phyloP scores from a whole-genome alignment of 192 early-diverging fungal species.

The Podila horticola region DNA sequence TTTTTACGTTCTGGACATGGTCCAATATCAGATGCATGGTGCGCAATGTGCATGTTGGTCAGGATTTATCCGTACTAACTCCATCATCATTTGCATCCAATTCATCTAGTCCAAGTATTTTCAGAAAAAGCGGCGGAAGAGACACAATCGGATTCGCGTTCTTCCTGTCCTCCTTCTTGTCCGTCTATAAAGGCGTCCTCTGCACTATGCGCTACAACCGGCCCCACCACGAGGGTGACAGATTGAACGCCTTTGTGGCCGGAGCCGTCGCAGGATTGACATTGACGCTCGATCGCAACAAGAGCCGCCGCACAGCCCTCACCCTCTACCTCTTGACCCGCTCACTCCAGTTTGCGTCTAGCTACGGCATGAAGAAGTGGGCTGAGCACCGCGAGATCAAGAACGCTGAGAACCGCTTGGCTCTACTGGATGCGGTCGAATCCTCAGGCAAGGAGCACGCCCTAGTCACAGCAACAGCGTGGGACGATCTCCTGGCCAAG shows the following conservation, averaged over 20 bases:
- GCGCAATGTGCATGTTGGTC: too few species aligned
- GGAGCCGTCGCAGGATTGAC: slow-evolving; percentile 70
- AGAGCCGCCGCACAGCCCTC: slow-evolving; percentile 67
- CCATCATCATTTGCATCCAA: neutral
- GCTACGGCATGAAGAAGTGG: slow-evolving; percentile 72
- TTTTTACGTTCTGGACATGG: neutral
- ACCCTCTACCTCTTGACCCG: slow-evolving; percentile 73
- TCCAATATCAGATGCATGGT: neutral
- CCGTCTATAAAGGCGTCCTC: slow-evolving; percentile 71
- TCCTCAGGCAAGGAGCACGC: neutral
- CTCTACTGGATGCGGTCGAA: slow-evolving; percentile 7
- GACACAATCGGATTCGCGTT: slow-evolving; percentile 74
- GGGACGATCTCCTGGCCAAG: slow-evolving; percentile 60
- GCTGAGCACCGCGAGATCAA: slow-evolving; percentile 45
- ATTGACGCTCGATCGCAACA: slow-evolving; percentile 67
- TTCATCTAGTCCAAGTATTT: slow-evolving; percentile 42
- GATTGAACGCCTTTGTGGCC: slow-evolving; percentile 70
- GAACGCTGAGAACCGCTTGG: slow-evolving; percentile 16
- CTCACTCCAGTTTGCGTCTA: slow-evolving; percentile 67
- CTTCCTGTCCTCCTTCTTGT: slow-evolving; percentile 71
- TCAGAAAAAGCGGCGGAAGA: slow-evolving; percentile 61
- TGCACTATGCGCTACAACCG: slow-evolving; percentile 67
- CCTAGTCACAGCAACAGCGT: slow-evolving; percentile 28
- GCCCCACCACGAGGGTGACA: slow-evolving; percentile 54
- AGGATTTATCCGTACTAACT: too few species aligned